These are phyloP conservation scores for Atalantia buxifolia DNA, from an alignment of 345 rosid species.

Conservation along the genomic window DNA sequence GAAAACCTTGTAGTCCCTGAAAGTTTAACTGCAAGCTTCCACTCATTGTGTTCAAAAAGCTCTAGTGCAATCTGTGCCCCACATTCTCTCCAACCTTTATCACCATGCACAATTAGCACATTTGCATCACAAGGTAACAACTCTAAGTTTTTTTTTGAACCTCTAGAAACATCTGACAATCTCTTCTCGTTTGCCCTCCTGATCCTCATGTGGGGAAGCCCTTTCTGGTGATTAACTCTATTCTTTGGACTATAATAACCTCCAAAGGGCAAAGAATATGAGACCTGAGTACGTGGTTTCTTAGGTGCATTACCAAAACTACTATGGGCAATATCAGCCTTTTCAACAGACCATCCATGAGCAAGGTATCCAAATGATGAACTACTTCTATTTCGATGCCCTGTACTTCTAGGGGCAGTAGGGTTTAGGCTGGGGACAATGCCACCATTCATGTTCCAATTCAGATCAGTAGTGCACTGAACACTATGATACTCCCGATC, in stretches of 20 bases:
- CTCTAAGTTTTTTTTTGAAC: constrained; percentile 59
- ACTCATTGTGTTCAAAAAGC: constrained; percentile 77
- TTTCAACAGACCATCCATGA: constrained; percentile 77
- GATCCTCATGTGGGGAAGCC: constrained; percentile 65
- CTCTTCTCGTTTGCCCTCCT: constrained; percentile 74
- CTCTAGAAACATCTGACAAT: constrained; percentile 48
- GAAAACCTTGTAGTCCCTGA: constrained; percentile 65
- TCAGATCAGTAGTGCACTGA: constrained; percentile 46
- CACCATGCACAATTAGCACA: constrained; percentile 64
- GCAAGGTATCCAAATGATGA: constrained; percentile 44
- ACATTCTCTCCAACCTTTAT: constrained; percentile 88
- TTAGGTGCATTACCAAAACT: constrained; percentile 82
- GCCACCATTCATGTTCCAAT: constrained; percentile 57
- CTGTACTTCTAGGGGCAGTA: constrained; percentile 82
- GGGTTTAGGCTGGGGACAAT: constrained; percentile 69
- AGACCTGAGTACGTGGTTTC: constrained; percentile 86
- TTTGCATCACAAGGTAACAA: constrained; percentile 69
- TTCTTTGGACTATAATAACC: constrained; percentile 48
- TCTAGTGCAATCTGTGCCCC: constrained; percentile 75
- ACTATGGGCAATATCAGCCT: constrained; percentile 45
- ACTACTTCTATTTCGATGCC: constrained; percentile 65
- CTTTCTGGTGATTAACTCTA: constrained; percentile 53
- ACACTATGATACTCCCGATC: constrained; percentile 27
- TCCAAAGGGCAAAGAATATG: constrained; percentile 75
- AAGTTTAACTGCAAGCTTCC: constrained; percentile 85